Percentiles rank a stretch among this genome's conserved stretches.
phyloP scores from a whole-genome alignment of 495 filamentous ascomycete species.

The Penicillium cinerascens region DNA sequence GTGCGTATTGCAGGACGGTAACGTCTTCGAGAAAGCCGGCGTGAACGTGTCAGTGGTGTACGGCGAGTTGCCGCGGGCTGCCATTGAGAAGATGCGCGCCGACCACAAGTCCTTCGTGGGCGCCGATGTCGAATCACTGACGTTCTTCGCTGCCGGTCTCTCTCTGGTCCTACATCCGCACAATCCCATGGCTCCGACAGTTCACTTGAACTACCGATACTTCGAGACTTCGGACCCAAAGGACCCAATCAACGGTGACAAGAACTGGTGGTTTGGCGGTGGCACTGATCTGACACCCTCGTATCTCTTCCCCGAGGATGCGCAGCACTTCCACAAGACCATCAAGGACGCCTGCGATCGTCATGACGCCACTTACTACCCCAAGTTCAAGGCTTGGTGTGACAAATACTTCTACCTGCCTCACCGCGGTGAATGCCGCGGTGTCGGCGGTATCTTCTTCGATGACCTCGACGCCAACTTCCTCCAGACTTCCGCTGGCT shows the following conservation, averaged over 20 bases:
- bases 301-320: conserved; percentile 96
- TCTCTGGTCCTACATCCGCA: conserved; percentile 88
- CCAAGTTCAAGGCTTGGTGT: conserved; percentile 96
- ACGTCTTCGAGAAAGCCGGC: conserved; percentile 97
- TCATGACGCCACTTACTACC: conserved; percentile 90
- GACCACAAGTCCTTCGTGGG: conserved; percentile 87
- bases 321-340: conserved; percentile 89
- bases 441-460: conserved; percentile 97
- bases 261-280: conserved; percentile 95
- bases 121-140: conserved; percentile 69
- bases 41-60: conserved; percentile 95
- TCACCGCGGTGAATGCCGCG: conserved; percentile 84
- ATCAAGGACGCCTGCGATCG: conserved; percentile 92
- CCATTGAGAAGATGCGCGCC: conserved; percentile 88
- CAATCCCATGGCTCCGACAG: conserved; percentile 96
- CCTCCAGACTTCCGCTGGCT: conserved; percentile 40
- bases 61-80: conserved; percentile 80
- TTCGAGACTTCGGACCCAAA: conserved; percentile 78
- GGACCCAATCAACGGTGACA: conserved; percentile 63
- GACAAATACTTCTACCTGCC: conserved; percentile 95
- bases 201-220: conserved; percentile 98
- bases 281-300: conserved; percentile 90
- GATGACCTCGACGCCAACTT: conserved; percentile 83
- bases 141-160: conserved; percentile 92
- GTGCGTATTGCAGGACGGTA: conserved; percentile 91